Evolutionary conservation across 2,329 filamentous ascomycete species (phyloP).

Genomic region (Fusarium sp.): DNA sequence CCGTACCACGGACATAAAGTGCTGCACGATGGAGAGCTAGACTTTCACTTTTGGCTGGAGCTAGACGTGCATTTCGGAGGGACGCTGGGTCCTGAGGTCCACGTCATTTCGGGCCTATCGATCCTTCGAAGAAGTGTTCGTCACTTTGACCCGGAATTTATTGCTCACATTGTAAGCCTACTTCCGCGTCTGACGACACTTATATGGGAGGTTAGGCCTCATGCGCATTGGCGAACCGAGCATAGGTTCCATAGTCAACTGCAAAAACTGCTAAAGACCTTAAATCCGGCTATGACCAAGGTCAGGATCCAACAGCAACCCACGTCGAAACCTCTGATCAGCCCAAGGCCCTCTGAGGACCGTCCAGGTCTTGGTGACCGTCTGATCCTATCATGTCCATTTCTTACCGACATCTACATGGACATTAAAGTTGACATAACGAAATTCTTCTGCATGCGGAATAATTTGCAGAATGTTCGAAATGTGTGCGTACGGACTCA

Average conservation of each 20-base stretch:
- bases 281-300: background rate
- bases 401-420: background rate
- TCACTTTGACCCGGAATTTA: background rate
- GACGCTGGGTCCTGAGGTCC: background rate
- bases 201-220: background rate
- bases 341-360: rapidly evolving
- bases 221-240: background rate
- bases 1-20: background rate
- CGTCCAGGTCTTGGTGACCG: background rate
- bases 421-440: background rate
- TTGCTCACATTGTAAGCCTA: background rate
- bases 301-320: background rate
- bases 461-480: background rate
- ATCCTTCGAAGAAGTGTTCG: background rate
- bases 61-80: background rate
- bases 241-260: background rate
- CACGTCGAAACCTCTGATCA: background rate
- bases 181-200: background rate
- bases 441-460: background rate
- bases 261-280: background rate
- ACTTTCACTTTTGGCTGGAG: background rate
- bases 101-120: background rate
- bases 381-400: background rate
- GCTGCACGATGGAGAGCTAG: background rate
- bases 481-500: background rate